Base-by-base conservation (phyloP, 148 eudicot species). In the Rheum nobile region DNA sequence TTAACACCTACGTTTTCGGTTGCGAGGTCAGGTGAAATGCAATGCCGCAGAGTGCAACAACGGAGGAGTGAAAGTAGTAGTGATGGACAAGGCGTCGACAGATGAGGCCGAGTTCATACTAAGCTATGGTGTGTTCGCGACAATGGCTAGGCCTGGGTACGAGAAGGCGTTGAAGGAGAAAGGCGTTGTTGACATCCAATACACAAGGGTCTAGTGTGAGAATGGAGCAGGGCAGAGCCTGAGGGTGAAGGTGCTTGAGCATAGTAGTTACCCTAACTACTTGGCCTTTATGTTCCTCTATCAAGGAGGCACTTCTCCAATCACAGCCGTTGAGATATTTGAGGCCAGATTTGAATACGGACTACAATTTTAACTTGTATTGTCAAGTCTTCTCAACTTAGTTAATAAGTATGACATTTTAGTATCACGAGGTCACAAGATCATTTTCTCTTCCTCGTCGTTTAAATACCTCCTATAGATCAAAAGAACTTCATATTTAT, bases 251-350 rank as follows among this genome's bases (percentile, higher is more conserved):
- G 42, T 67, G 8, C 71, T 67, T 67, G 71, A 67, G 21, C 71
- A 67, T 6, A 67, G 71, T 24, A 67, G 21, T 67, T 67, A 67
- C 71, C 71, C 71, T 67, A 0, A 67, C 11, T 67, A 67, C 8
- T 3, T 67, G 21, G 37, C 71, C 8, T 67, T 67, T 19, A 7
- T 67, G 21, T 67, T 67, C 71, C 71, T 67, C 19, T 32, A 31
- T 37, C 71, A 67, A 31, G 71, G 71, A 1, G 71, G 71, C 9
- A 31, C 12, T 32, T 67, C 71, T 14, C 21, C 37, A 0, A 67
- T 67, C 71, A 31, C 71, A 19, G 71, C 71, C 28, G 71, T 67
- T 67, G 39, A 67, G 12, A 37, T 67, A 32, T 67, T 67, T 67
- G 71, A 67, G 71, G 71, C 31, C 11, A 21, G 61, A 8, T 44